These are phyloP conservation scores for Solanum corneliomulleri DNA, from an alignment of 257 asterid species.

Conservation along the genomic window DNA sequence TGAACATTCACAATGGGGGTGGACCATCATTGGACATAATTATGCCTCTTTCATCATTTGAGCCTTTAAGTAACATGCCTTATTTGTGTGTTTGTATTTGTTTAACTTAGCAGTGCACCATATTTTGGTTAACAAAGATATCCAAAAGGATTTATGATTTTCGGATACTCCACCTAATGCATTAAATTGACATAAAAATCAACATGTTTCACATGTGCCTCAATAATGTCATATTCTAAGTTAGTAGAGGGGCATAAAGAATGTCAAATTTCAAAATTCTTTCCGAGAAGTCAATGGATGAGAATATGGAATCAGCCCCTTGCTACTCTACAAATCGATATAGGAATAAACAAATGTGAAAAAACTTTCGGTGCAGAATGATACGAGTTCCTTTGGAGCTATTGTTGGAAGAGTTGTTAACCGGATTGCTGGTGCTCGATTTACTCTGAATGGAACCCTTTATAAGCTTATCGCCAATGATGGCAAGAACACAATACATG, in stretches of 20 bases:
- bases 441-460: background rate
- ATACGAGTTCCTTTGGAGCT: background rate
- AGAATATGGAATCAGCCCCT: background rate
- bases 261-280: background rate
- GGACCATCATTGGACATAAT: background rate
- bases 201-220: background rate
- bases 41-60: background rate
- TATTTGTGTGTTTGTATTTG: background rate
- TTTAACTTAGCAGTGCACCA: background rate
- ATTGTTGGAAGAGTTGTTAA: slow-evolving; percentile 6
- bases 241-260: background rate
- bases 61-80: background rate
- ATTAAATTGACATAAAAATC: background rate
- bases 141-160: background rate
- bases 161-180: background rate
- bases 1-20: background rate
- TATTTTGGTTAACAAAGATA: background rate
- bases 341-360: background rate
- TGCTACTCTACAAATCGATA: background rate
- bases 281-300: background rate
- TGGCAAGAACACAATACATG: slow-evolving; percentile 2
- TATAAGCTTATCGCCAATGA: background rate
- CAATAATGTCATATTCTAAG: background rate
- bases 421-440: slow-evolving; percentile 2
- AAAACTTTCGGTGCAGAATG: slow-evolving; percentile 30